Percentiles rank a stretch among this genome's conserved stretches.
Evolutionary conservation across 176 grass and related monocot species (phyloP).

Genomic region (Carex myosuroides): DNA sequence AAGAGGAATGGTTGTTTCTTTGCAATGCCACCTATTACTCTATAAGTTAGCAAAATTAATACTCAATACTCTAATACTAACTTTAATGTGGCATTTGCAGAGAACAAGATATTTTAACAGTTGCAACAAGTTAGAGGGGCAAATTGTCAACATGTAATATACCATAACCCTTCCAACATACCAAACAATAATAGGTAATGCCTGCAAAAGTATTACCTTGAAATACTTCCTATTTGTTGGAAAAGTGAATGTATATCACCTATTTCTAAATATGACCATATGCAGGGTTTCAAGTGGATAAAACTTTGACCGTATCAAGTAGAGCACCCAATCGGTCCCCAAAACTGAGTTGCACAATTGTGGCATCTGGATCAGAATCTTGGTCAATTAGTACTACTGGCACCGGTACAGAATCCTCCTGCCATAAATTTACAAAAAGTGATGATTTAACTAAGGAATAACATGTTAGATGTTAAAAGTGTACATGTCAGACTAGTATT

Average conservation of each 20-base stretch:
- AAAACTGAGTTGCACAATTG: slow-evolving; percentile 91
- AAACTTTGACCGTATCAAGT: slow-evolving; percentile 70
- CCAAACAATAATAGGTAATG: background rate
- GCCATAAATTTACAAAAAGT: background rate
- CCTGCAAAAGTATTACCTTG: background rate
- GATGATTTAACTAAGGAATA: background rate
- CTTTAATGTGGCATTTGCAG: background rate
- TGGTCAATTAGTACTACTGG: slow-evolving; percentile 90
- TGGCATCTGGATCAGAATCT: slow-evolving; percentile 78
- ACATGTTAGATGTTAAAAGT: background rate
- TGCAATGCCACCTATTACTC: background rate
- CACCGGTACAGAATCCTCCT: slow-evolving; percentile 55
- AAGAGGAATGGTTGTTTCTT: background rate
- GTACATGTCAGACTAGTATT: background rate
- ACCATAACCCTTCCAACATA: background rate
- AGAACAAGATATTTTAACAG: background rate
- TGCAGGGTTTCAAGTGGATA: background rate
- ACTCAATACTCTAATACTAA: background rate
- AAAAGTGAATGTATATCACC: background rate
- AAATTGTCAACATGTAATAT: background rate
- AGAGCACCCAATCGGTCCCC: slow-evolving; percentile 81
- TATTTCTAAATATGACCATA: background rate
- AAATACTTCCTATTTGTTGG: background rate
- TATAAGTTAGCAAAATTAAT: background rate
- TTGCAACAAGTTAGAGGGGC: background rate